Evolutionary conservation across 2,329 filamentous ascomycete species (phyloP).

Genomic region (Cordyceps cateniannulata): DNA sequence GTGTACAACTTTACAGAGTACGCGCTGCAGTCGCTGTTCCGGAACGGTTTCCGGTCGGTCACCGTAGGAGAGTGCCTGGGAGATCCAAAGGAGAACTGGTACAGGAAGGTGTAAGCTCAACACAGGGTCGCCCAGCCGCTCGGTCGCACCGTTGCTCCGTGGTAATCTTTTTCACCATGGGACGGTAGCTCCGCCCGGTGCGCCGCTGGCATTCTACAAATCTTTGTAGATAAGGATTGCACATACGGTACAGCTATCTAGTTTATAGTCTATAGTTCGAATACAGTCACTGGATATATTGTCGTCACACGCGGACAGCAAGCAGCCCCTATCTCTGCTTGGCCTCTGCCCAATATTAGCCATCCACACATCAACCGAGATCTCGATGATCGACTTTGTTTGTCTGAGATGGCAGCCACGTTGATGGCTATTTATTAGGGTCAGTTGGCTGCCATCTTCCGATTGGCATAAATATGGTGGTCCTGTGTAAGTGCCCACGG

Average conservation of each 20-base stretch:
- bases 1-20: slow-evolving; percentile 37
- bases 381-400: too few relatives aligned
- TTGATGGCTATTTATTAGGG: too few relatives aligned
- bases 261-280: background rate
- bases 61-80: slow-evolving; percentile 47
- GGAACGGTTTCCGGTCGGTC: slow-evolving; percentile 38
- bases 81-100: slow-evolving; percentile 38
- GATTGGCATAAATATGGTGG: too few relatives aligned
- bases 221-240: background rate
- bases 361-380: too few relatives aligned
- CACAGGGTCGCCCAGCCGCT: background rate
- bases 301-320: too few relatives aligned
- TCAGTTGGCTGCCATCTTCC: too few relatives aligned
- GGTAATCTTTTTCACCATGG: too few relatives aligned
- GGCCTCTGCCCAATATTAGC: too few relatives aligned
- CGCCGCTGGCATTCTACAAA: background rate
- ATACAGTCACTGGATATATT: background rate
- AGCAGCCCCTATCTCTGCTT: background rate
- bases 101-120: slow-evolving; percentile 23
- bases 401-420: too few relatives aligned
- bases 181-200: background rate
- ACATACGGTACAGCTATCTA: background rate
- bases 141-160: too few relatives aligned
- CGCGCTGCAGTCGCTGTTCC: slow-evolving; percentile 34
- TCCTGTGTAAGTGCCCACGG: background rate